These are phyloP conservation scores for Tylopilus rubrobrunneus DNA, from an alignment of 768 basidiomycete genomes.

Conservation along the genomic window DNA sequence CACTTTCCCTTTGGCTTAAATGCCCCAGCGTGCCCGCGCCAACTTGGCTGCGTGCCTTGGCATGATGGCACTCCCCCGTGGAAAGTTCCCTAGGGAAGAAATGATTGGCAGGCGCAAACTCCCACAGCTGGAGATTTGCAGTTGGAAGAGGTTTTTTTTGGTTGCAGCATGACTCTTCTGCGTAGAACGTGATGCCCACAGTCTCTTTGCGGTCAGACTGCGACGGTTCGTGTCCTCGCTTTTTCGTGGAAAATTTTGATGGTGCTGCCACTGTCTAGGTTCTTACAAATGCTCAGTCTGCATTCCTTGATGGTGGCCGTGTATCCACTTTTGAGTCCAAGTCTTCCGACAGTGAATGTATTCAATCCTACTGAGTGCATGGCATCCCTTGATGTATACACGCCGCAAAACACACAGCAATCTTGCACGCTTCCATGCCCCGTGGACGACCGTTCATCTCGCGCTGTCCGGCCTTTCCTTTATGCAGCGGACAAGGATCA, in stretches of 20 bases:
- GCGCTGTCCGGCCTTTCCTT: too few species aligned
- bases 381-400: neutral
- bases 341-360: too few species aligned
- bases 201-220: too few species aligned
- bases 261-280: neutral
- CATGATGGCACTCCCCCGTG: neutral
- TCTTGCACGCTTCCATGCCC: neutral
- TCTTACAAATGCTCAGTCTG: too few species aligned
- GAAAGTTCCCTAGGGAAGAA: constrained; percentile 3
- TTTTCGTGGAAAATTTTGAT: neutral
- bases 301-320: neutral
- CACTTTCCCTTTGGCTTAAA: neutral
- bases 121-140: neutral
- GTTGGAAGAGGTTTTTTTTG: too few species aligned
- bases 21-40: neutral
- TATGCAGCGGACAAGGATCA: too few species aligned
- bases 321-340: neutral
- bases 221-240: too few species aligned
- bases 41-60: constrained; percentile 3
- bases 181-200: too few species aligned
- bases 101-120: neutral
- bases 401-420: neutral
- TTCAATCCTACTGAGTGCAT: too few species aligned
- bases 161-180: too few species aligned
- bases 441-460: neutral